Percentiles rank a stretch among this genome's conserved stretches.
Conservation (phyloP, 371 early-diverging fungal genomes). For the Capniomyces stellatus region DNA sequence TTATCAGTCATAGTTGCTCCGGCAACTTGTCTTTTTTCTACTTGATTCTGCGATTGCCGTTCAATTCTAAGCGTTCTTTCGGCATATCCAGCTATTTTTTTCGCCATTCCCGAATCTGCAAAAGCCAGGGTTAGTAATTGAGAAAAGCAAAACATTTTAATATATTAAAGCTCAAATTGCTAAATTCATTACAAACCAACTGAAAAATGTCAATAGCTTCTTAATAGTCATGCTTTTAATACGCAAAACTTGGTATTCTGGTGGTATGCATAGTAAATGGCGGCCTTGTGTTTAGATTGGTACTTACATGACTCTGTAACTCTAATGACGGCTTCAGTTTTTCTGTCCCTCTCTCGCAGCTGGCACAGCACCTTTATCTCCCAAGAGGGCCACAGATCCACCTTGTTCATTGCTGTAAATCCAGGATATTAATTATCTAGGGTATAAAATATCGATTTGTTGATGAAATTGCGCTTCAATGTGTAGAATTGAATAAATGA, state of each 20-base stretch:
- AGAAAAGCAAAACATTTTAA: background rate
- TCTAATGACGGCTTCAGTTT: background rate
- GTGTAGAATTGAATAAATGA: too few species aligned
- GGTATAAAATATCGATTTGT: background rate
- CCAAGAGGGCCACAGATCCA: background rate
- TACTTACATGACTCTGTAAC: slow-evolving; percentile 1
- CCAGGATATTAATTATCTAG: background rate
- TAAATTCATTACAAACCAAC: too few species aligned
- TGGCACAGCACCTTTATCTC: slow-evolving; percentile 1
- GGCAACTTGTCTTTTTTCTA: too few species aligned
- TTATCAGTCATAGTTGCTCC: too few species aligned
- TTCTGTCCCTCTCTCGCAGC: slow-evolving; percentile 1
- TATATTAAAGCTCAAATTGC: too few species aligned
- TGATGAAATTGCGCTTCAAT: too few species aligned
- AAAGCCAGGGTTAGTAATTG: background rate
- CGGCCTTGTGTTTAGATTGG: too few species aligned
- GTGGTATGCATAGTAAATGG: too few species aligned
- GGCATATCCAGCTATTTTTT: background rate
- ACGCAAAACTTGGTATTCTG: too few species aligned
- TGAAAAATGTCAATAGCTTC: too few species aligned
- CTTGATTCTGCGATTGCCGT: background rate
- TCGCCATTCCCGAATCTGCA: background rate
- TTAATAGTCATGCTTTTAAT: too few species aligned
- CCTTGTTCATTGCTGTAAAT: background rate
- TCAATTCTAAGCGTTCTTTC: background rate